Percentiles rank a stretch among this genome's conserved stretches.
phyloP scores from a whole-genome alignment of 495 filamentous ascomycete genomes.

The Hypoxylon fuscum region DNA sequence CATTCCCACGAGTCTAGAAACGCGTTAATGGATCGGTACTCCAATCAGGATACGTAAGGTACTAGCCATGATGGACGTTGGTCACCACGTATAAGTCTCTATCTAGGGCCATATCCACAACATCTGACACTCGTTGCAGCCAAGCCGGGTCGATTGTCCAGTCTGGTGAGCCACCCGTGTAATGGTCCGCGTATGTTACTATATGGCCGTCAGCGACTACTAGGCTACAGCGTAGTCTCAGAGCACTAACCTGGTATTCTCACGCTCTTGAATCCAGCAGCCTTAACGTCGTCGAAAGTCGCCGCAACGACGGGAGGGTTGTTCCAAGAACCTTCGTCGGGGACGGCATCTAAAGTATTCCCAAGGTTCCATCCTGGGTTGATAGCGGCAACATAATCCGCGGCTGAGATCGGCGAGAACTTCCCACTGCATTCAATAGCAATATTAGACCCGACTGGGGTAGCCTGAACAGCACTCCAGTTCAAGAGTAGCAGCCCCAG shows the following conservation, averaged over 20 bases:
- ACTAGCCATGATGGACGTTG: conserved; percentile 65
- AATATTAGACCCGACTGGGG: not conserved
- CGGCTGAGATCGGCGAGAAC: conserved; percentile 16
- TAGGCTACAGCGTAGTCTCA: not conserved
- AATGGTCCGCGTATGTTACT: conserved; percentile 70
- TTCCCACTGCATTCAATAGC: not conserved
- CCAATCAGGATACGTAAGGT: not conserved
- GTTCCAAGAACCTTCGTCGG: conserved; percentile 68
- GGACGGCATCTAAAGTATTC: conserved; percentile 68
- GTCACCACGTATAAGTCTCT: conserved; percentile 63
- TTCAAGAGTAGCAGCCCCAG: not conserved
- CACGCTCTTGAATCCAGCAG: conserved; percentile 66
- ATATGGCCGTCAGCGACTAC: conserved; percentile 15
- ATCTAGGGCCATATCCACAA: conserved; percentile 64
- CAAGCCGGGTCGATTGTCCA: conserved; percentile 64
- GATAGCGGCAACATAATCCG: conserved; percentile 58
- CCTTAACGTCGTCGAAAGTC: conserved; percentile 62
- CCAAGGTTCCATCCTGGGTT: conserved; percentile 70
- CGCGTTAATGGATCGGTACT: conserved; percentile 1
- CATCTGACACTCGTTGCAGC: conserved; percentile 68
- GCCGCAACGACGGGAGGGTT: conserved; percentile 59
- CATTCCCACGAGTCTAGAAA: conserved; percentile 62
- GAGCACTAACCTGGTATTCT: conserved; percentile 62
- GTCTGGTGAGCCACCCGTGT: conserved; percentile 57
- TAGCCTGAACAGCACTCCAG: not conserved